Base-by-base conservation (phyloP, 192 early-diverging fungal genomes). In the Allomyces javanicus region DNA sequence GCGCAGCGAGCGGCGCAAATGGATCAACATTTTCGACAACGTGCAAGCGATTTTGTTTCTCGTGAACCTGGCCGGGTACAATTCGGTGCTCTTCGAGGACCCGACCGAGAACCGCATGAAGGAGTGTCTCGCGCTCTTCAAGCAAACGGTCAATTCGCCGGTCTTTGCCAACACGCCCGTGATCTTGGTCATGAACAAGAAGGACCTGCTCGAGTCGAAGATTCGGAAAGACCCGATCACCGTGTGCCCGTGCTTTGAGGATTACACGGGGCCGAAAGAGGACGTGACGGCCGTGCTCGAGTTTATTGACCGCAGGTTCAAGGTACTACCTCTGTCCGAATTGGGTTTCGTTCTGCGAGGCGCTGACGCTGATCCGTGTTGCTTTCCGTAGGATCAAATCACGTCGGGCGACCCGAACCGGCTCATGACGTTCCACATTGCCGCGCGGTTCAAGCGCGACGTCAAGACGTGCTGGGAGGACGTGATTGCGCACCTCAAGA, bases 171-270 rank as follows among this genome's bases (percentile, higher is more conserved):
- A 45, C 6, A 66, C 65, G 17, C 65, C 65, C 17, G 24, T 66
- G 17, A 61, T 61, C 17, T 61, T 40, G 45, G 25, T 66, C 24
- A 33, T 66, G 19, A 66, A 66, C 61, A 66, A 66, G 33, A 66
- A 66, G n/a, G 65, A 66, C 33, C 65, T 66, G 25, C 33, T 66
- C n/a, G 65, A 66, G 33, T 66, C 65, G 19, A 66, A 66, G n/a
- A 66, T 66, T 3, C 45, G 65, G 25, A 66, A 66, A 25, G 65
- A 66, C 25, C 45, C 24, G 19, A 66, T 66, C 61, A 66, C 40
- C 25, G 65, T 66, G 25, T 66, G 65, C 61, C 45, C 45, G 25
- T 45, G 45, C 25, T 66, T 66, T 55, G 61, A 40, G 25, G 65
- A 66, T 25, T 66, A 66, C 33, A 19, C 45, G 25, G 65, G 65